These are phyloP conservation scores for Serendipita sp. DNA, from an alignment of 768 basidiomycete genomes.

Conservation along the genomic window DNA sequence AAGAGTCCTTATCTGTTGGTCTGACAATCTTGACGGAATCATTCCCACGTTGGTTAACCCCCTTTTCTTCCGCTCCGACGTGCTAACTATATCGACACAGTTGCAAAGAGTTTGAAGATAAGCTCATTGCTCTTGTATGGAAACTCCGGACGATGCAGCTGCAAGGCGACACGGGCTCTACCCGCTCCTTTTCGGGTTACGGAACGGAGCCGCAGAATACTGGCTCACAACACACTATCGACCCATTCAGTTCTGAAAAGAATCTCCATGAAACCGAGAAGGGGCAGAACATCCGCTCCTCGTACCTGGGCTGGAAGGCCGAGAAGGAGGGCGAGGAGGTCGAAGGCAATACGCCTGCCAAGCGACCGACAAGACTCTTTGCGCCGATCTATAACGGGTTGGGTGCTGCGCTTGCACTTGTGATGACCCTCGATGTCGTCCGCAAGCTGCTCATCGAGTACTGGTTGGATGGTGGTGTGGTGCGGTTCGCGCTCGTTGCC, in stretches of 20 bases:
- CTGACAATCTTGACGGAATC: conserved; percentile 62
- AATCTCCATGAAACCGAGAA: conserved; percentile 42
- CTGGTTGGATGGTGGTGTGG: conserved; percentile 30
- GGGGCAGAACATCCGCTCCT: conserved; percentile 31
- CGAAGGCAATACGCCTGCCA: conserved; percentile 10
- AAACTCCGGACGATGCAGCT: conserved; percentile 19
- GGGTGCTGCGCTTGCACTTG: conserved; percentile 21
- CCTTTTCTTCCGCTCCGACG: not conserved
- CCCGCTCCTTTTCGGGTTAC: not conserved
- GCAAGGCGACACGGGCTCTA: not conserved
- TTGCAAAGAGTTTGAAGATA: conserved; percentile 35
- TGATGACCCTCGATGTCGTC: not conserved
- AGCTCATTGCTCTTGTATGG: conserved; percentile 75
- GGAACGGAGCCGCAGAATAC: not conserved
- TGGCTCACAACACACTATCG: not conserved
- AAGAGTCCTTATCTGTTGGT: conserved; percentile 73
- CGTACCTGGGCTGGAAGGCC: not conserved
- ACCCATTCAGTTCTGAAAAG: conserved; percentile 17
- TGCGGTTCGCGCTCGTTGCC: conserved; percentile 29
- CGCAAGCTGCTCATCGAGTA: conserved; percentile 22
- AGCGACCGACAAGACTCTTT: conserved; percentile 22
- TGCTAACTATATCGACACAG: not conserved
- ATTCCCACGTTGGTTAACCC: conserved; percentile 27
- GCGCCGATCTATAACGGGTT: conserved; percentile 25
- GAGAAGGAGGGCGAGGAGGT: conserved; percentile 21